phyloP scores from a whole-genome alignment of 192 early-diverging fungal species.

The Umbelopsis sp. region DNA sequence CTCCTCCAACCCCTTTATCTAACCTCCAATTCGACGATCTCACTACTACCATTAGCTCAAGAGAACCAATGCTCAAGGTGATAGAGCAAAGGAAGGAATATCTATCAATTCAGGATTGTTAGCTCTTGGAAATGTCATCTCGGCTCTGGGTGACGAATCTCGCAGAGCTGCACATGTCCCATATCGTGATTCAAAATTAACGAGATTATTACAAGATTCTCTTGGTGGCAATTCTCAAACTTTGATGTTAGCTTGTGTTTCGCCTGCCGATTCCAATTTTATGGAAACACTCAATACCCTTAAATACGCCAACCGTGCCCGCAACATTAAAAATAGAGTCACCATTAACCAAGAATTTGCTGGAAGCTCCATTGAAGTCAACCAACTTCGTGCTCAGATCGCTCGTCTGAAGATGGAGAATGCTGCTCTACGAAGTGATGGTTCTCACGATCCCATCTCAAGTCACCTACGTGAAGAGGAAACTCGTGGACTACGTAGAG shows the following conservation, averaged over 20 bases:
- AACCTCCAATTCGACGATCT: neutral
- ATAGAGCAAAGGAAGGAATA: constrained; percentile 95
- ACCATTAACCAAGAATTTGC: constrained; percentile 56
- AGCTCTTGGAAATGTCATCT: constrained; percentile 97
- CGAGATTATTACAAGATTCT: constrained; percentile 93
- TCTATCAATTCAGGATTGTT: constrained; percentile 94
- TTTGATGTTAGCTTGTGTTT: constrained; percentile 93
- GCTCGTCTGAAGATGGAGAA: constrained; percentile 55
- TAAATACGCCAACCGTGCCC: constrained; percentile 92
- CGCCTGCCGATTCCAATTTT: constrained; percentile 79
- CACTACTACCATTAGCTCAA: constrained; percentile 60
- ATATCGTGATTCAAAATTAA: constrained; percentile 97
- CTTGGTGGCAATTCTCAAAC: constrained; percentile 94
- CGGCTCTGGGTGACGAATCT: constrained; percentile 83
- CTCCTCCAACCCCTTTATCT: neutral
- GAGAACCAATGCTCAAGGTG: constrained; percentile 88
- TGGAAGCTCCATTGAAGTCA: constrained; percentile 52
- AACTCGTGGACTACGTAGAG: constrained; percentile 40
- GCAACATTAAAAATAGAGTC: constrained; percentile 77
- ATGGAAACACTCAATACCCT: constrained; percentile 94
- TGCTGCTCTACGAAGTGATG: constrained; percentile 41
- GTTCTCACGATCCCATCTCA: constrained; percentile 7
- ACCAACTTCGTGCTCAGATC: constrained; percentile 54
- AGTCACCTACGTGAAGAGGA: constrained; percentile 42
- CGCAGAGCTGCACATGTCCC: constrained; percentile 76